A percentile compares a stretch with the other conserved stretches of the same genome.
phyloP scores from a whole-genome alignment of 768 basidiomycete species.

The Xerocomus potaroensis region DNA sequence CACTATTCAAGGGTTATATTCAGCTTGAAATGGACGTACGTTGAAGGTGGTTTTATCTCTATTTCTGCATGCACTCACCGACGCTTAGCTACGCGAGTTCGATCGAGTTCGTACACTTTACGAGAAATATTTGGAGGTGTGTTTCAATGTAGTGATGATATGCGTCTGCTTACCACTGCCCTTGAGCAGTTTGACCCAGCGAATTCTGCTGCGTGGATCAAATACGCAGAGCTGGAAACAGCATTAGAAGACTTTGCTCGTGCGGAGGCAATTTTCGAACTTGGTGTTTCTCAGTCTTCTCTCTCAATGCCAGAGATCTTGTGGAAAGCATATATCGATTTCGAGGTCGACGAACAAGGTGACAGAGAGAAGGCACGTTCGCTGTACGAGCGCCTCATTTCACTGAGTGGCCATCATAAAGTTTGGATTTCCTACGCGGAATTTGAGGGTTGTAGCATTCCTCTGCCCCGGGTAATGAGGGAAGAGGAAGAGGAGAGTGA shows the following conservation, averaged over 20 bases:
- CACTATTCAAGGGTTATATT: conserved; percentile 93
- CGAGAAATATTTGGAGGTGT: conserved; percentile 89
- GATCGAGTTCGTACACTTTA: conserved; percentile 89
- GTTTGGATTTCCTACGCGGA: conserved; percentile 95
- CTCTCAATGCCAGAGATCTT: conserved; percentile 94
- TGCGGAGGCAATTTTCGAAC: conserved; percentile 91
- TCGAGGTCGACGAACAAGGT: conserved; percentile 85
- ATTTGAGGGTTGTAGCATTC: conserved; percentile 81
- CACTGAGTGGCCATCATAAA: conserved; percentile 89
- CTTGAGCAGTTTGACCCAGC: conserved; percentile 70
- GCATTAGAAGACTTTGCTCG: conserved; percentile 84
- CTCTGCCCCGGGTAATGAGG: conserved; percentile 55
- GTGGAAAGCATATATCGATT: conserved; percentile 96
- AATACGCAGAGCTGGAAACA: conserved; percentile 88
- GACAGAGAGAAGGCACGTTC: conserved; percentile 81
- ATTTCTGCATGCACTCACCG: conserved; percentile 5
- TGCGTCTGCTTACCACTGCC: neutral
- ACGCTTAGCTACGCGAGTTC: conserved; percentile 79
- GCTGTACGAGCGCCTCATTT: conserved; percentile 83
- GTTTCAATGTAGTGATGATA: conserved; percentile 9
- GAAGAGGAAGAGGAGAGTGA: conserved; percentile 69
- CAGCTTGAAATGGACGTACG: conserved; percentile 86
- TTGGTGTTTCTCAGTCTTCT: conserved; percentile 76
- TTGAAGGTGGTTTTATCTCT: conserved; percentile 3
- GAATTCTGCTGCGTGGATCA: conserved; percentile 93